Evolutionary conservation across 495 filamentous ascomycete species (phyloP).

Genomic region (Aspergillus haitiensis): DNA sequence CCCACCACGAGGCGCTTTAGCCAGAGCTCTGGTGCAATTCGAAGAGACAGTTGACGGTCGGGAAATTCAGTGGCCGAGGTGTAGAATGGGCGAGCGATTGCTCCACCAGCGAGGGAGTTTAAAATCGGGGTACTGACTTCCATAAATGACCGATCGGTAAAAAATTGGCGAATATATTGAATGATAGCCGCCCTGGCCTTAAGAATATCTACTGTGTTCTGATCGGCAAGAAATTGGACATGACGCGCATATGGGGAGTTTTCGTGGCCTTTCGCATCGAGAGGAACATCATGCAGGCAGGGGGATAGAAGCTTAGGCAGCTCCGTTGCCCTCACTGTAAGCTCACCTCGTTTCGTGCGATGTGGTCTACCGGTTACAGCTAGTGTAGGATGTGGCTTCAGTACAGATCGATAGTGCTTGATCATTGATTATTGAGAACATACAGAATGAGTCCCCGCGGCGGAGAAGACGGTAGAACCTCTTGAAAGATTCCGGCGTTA

Average conservation of each 20-base stretch:
- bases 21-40: slow-evolving; percentile 94
- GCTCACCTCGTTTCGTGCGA: slow-evolving; percentile 70
- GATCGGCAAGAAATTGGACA: slow-evolving; percentile 78
- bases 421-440: slow-evolving; percentile 33
- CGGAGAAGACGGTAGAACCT: slow-evolving; percentile 57
- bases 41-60: slow-evolving; percentile 65
- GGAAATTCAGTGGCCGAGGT: slow-evolving; percentile 72
- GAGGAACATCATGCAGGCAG: slow-evolving; percentile 71
- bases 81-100: slow-evolving; percentile 79
- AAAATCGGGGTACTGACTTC: slow-evolving; percentile 92
- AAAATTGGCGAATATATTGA: slow-evolving; percentile 69
- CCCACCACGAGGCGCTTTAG: slow-evolving; percentile 89
- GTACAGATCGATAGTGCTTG: slow-evolving; percentile 9
- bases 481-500: slow-evolving; percentile 55
- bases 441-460: slow-evolving; percentile 78
- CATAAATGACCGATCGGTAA: slow-evolving; percentile 68
- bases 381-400: slow-evolving; percentile 31
- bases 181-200: slow-evolving; percentile 72
- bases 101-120: slow-evolving; percentile 72
- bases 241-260: slow-evolving; percentile 67
- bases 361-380: slow-evolving; percentile 70
- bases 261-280: slow-evolving; percentile 62
- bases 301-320: slow-evolving; percentile 73
- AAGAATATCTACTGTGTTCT: slow-evolving; percentile 61
- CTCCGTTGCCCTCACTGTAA: slow-evolving; percentile 67